Evolutionary conservation across 1,284 basidiomycete species (phyloP), one percentile per base, ranked within the genome.

Genomic region (Trichosporon sp.): DNA sequence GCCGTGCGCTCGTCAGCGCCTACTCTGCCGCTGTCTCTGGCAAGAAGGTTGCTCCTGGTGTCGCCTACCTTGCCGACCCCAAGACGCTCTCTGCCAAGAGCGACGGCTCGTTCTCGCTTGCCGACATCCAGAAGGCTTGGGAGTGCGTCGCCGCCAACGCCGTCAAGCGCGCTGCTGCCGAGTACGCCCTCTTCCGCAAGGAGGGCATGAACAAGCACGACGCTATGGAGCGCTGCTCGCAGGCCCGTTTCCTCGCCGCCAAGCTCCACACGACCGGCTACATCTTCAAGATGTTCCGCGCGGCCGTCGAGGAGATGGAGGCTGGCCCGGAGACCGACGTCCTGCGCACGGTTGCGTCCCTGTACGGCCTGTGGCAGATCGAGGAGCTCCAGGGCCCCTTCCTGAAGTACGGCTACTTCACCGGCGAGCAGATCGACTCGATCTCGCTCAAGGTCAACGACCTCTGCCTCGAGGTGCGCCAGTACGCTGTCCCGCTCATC

Each of bases 351-450:
- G 72, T 81, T 40, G 80, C 78, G 62, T 70, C 70, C 58, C 69
- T 83, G 40, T 84, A 83, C 68, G 82, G 83, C n/a, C 75, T 84
- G 13, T 85, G 84, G 83, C 81, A 83, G 72, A 81, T 85, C 69
- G 84, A 85, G 73, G 84, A 85, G 79, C 83, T 84, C 74, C 83
- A 82, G 54, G 82, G 80, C 32, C 81, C 81, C 70, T 85, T 85
- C 79, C 77, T 85, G 70, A 82, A 83, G 70, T 81, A 80, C 64
- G 82, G 81, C 60, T 84, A 81, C 78, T 79, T 83, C 63, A 74
- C 71, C 19, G 71, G 77, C 11, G 68, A 75, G 34, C 81, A 83
- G 68, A 78, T 83, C 63, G 83, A 84, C 74, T 73, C 73, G 58
- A 79, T 84, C 1, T 78, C 81, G 63, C 71, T 69, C 10, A 66